Base-by-base conservation (phyloP, 768 basidiomycete genomes). In the Aureoboletus auriporus region DNA sequence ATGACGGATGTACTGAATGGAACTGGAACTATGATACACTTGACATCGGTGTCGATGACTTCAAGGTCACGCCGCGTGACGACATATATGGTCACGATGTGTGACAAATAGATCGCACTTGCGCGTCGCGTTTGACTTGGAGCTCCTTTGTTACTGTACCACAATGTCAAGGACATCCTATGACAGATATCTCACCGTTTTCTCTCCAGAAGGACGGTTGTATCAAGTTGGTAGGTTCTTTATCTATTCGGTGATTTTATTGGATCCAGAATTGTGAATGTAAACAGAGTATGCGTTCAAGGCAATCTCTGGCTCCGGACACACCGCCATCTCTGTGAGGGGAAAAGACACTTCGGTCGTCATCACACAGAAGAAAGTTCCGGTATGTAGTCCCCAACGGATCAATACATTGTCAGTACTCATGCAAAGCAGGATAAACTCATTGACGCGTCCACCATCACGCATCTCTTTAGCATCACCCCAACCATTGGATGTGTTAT, bases 281-380 rank as follows among this genome's bases (percentile, higher is more conserved):
- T 51, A 44, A 27, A 44, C 52, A 97, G 94, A 98, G 74, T 98
- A 98, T 77, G 95, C 96, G 26, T 98, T 98, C 85, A 99, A 98
- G 71, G 96, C 96, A 41, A 97, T 98, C 68, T 92, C 93, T 53
- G 93, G 92, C 47, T 93, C 93, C 1, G 95, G 93, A 1, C 92
- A 97, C 62, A 98, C 96, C 2, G 83, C 95, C 1, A 79, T 99
- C 43, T 80, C 94, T 14, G 88, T 98, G 39, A 75, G 95, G 61
- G 96, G 96, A 14, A 90, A 90, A 68, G 94, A 98, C 59, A 95
- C 93, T 6, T 78, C 87, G 5, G 93, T 98, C 8, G 89, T 97
- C 36, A 93, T 99, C 59, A 97, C 95, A 17, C 96, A 98, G 74
- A 93, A 93, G 74, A 98, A 98, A 75, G 87, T 99, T 33, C 93